Evolutionary conservation across 2,329 filamentous ascomycete genomes (phyloP).

Genomic region (Cordyceps cateniannulata): DNA sequence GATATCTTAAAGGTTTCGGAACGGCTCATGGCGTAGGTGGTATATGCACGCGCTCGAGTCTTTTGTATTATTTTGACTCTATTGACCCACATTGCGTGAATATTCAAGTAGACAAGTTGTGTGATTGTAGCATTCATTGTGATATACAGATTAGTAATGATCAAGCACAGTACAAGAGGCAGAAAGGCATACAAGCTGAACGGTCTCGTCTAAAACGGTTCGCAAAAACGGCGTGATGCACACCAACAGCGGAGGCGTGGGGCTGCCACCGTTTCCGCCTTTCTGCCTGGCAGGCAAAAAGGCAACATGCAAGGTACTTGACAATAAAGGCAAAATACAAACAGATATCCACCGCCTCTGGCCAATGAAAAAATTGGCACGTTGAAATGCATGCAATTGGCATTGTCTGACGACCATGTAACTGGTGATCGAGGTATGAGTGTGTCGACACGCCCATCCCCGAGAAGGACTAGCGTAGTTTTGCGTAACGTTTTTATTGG

Average conservation of each 20-base stretch:
- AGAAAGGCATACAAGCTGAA: too few species aligned
- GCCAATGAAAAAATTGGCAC: constrained; percentile 8
- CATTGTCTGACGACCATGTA: neutral
- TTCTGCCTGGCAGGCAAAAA: neutral
- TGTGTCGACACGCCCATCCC: neutral
- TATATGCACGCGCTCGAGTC: neutral
- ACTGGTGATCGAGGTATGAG: constrained; percentile 8
- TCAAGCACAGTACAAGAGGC: too few species aligned
- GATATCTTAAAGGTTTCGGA: constrained; percentile 10
- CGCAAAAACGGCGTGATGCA: neutral
- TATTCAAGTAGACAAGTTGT: neutral
- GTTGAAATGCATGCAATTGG: neutral
- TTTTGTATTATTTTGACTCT: constrained; percentile 6
- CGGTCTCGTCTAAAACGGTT: neutral
- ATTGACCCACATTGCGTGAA: constrained; percentile 4
- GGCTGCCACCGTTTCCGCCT: neutral
- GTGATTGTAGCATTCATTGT: neutral
- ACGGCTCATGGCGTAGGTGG: constrained; percentile 1
- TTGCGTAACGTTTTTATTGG: neutral
- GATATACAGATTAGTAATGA: too few species aligned
- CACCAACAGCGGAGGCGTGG: neutral
- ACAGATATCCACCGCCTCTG: neutral
- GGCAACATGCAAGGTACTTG: neutral
- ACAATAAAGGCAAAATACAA: constrained; percentile 4
- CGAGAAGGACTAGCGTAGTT: constrained; percentile 4